phyloP scores from a whole-genome alignment of 2,329 filamentous ascomycete species.

The Chaetomium olivaceum region DNA sequence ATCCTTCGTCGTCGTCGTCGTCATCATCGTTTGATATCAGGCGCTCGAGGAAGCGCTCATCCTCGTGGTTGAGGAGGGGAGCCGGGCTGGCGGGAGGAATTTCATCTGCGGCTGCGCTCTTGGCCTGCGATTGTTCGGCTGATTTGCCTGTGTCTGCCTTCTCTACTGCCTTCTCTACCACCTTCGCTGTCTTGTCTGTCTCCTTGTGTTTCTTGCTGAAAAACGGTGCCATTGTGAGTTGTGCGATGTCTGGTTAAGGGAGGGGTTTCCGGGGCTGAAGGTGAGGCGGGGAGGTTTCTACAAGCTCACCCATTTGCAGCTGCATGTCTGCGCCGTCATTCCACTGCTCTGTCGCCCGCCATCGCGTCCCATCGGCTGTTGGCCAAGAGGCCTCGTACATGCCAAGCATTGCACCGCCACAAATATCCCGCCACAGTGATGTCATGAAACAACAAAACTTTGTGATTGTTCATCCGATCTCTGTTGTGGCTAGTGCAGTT shows the following conservation, averaged over 20 bases:
- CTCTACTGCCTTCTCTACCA: slow-evolving; percentile 24
- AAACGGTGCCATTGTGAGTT: slow-evolving; percentile 15
- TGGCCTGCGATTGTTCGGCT: slow-evolving; percentile 34
- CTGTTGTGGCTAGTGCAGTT: slow-evolving; percentile 16
- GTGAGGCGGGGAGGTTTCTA: background rate
- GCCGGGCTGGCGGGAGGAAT: slow-evolving; percentile 4
- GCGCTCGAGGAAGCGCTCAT: slow-evolving; percentile 59
- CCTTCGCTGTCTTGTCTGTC: slow-evolving; percentile 33
- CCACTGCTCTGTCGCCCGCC: background rate
- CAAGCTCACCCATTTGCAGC: background rate
- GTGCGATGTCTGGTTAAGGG: background rate
- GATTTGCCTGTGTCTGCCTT: slow-evolving; percentile 41
- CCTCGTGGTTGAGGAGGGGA: slow-evolving; percentile 56
- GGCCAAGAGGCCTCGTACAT: background rate
- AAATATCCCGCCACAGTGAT: slow-evolving; percentile 13
- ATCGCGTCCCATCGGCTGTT: background rate
- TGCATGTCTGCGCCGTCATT: background rate
- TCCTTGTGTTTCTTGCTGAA: slow-evolving; percentile 63
- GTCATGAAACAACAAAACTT: slow-evolving; percentile 10
- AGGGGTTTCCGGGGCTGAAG: background rate
- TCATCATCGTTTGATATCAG: slow-evolving; percentile 45
- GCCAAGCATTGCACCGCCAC: slow-evolving; percentile 22
- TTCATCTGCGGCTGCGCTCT: background rate
- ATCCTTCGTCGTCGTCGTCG: slow-evolving; percentile 44
- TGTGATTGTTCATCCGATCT: background rate